Conservation (phyloP, 2,329 filamentous ascomycete genomes). For the Chaetothyriales sp. region DNA sequence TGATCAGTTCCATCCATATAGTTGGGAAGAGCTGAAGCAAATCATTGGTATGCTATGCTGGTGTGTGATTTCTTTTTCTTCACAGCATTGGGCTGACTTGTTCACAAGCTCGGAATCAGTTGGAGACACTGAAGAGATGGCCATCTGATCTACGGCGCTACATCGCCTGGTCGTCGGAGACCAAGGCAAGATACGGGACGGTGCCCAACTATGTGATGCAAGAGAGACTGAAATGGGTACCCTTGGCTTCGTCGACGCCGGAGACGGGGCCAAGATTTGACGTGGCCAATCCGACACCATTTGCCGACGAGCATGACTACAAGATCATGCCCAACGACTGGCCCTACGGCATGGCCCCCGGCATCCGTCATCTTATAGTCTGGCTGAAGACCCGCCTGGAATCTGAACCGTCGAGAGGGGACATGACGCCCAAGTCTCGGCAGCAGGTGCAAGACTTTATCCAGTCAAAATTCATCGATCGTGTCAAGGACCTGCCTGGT, state of each 20-base stretch:
- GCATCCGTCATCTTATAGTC: conserved; percentile 42
- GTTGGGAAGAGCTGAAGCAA: conserved; percentile 37
- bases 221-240: conserved; percentile 39
- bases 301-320: conserved; percentile 40
- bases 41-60: conserved; percentile 37
- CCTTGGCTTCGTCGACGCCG: conserved; percentile 17
- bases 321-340: conserved; percentile 47
- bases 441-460: conserved; percentile 36
- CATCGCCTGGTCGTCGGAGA: conserved; percentile 41
- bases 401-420: conserved; percentile 31
- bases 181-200: conserved; percentile 40
- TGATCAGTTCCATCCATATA: conserved; percentile 36
- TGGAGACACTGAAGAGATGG: conserved; percentile 42
- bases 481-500: conserved; percentile 22
- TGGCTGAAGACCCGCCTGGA: conserved; percentile 40
- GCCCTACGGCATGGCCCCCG: conserved; percentile 43
- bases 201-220: conserved; percentile 42
- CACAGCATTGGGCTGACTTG: neutral
- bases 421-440: conserved; percentile 37
- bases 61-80: neutral
- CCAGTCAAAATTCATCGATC: conserved; percentile 32
- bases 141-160: conserved; percentile 45
- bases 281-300: conserved; percentile 35
- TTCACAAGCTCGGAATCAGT: conserved; percentile 33
- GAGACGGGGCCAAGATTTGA: conserved; percentile 24